phyloP scores from a whole-genome alignment of 169 alveolate species.

The Babesia ovata region DNA sequence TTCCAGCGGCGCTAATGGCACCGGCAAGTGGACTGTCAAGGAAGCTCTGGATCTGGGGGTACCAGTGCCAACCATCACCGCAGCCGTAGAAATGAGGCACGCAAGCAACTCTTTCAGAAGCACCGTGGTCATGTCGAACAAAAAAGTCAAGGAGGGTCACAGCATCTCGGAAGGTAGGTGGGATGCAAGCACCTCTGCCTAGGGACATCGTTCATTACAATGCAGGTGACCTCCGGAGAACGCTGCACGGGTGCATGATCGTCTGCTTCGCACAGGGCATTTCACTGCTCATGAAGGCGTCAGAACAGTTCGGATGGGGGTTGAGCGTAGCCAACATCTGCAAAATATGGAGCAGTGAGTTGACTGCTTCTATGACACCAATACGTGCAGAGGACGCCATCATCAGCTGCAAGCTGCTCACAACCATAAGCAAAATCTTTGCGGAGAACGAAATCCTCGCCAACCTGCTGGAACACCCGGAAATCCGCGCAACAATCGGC shows the following conservation, averaged over 20 bases:
- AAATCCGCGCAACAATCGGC: constrained; percentile 51
- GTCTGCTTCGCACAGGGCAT: constrained; percentile 83
- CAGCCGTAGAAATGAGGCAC: constrained; percentile 82
- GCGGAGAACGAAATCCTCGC: constrained; percentile 22
- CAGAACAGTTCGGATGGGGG: constrained; percentile 73
- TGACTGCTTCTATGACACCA: background rate
- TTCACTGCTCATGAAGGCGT: constrained; percentile 73
- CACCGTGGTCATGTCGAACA: constrained; percentile 36
- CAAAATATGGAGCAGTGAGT: constrained; percentile 79
- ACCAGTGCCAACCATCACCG: constrained; percentile 83
- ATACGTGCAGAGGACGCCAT: constrained; percentile 77
- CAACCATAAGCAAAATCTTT: constrained; percentile 68
- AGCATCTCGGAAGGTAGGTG: constrained; percentile 20
- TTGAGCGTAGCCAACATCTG: constrained; percentile 73
- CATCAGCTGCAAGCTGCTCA: constrained; percentile 79
- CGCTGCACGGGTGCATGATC: constrained; percentile 72
- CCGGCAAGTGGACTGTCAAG: constrained; percentile 86
- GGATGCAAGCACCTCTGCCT: background rate
- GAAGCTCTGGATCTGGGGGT: constrained; percentile 82
- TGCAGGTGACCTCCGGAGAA: constrained; percentile 69
- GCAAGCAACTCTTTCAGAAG: constrained; percentile 58
- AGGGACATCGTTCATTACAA: background rate
- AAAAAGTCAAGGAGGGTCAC: constrained; percentile 10
- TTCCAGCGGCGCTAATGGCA: constrained; percentile 82
- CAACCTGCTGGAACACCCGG: constrained; percentile 51